Conservation (phyloP, 352 stramenopile genomes). For the Sclerospora graminicola region DNA sequence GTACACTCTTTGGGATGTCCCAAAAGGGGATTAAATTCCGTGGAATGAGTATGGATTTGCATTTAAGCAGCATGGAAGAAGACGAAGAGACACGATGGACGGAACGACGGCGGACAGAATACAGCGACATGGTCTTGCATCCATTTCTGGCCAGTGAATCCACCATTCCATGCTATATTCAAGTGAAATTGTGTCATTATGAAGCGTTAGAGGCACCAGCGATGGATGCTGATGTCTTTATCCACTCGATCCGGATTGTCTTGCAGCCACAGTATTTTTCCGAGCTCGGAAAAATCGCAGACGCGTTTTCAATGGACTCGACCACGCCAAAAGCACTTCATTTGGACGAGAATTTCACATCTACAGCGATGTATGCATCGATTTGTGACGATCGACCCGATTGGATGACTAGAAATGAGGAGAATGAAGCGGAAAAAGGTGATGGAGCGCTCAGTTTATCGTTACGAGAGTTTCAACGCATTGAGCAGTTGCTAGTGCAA, state of each 20-base stretch:
- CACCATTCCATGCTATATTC: conserved; percentile 62
- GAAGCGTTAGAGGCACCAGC: conserved; percentile 55
- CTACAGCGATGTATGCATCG: conserved; percentile 56
- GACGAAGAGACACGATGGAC: conserved; percentile 24
- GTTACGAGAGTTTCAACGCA: conserved; percentile 74
- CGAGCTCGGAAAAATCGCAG: conserved; percentile 55
- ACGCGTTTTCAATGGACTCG: conserved; percentile 41
- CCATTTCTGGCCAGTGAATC: conserved; percentile 62
- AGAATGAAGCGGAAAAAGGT: conserved; percentile 22
- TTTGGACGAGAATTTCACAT: conserved; percentile 20
- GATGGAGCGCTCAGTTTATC: conserved; percentile 43
- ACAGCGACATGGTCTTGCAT: conserved; percentile 36
- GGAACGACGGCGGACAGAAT: conserved; percentile 18
- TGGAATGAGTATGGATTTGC: conserved; percentile 72
- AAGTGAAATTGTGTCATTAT: conserved; percentile 77
- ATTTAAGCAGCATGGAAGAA: conserved; percentile 48
- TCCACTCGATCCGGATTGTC: conserved; percentile 72
- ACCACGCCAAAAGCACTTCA: conserved; percentile 6
- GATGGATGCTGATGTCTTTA: conserved; percentile 73
- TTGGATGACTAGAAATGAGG: conserved; percentile 38
- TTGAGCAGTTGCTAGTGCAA: conserved; percentile 68
- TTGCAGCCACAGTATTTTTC: conserved; percentile 74
- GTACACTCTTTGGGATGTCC: conserved; percentile 71
- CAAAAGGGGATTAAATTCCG: conserved; percentile 82
- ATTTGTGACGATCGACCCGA: conserved; percentile 52